Percentiles rank a stretch among this genome's conserved stretches.
Conservation (phyloP, 2,329 filamentous ascomycete genomes). For the Fonsecaea erecta region DNA sequence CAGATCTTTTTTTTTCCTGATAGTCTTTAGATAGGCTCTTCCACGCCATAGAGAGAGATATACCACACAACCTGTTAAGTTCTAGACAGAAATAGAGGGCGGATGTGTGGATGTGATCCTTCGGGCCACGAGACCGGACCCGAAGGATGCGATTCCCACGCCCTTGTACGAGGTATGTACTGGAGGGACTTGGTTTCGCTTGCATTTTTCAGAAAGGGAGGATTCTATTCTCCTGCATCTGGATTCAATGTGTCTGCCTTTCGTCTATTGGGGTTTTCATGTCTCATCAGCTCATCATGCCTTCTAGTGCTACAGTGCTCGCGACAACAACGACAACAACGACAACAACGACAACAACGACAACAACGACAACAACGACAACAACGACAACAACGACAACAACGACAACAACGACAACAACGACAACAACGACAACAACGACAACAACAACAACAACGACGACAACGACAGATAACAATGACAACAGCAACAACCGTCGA, state of each 20-base stretch:
- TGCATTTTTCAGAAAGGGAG: neutral
- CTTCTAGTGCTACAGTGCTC: slow-evolving; percentile 27
- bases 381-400: slow-evolving; percentile 3
- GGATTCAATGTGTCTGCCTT: slow-evolving; percentile 30
- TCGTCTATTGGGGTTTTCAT: slow-evolving; percentile 31
- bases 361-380: neutral
- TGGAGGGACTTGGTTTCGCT: neutral
- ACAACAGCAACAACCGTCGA: neutral
- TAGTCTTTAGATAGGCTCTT: no score
- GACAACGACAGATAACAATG: neutral
- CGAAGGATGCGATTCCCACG: neutral
- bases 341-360: slow-evolving; percentile 8
- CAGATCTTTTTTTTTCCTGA: no score
- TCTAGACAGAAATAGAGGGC: neutral
- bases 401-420: neutral
- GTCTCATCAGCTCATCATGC: slow-evolving; percentile 35
- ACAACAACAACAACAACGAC: slow-evolving; percentile 18
- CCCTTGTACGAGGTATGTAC: no score
- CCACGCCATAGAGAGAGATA: neutral
- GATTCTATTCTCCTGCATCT: slow-evolving; percentile 27
- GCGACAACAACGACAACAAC: slow-evolving; percentile 1
- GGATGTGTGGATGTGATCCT: neutral
- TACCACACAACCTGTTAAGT: neutral
- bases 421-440: neutral
- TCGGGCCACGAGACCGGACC: neutral